A percentile compares a stretch with the other conserved stretches of the same genome.
Conservation (phyloP, 2,329 filamentous ascomycete genomes). For the Macrophomina tecta region DNA sequence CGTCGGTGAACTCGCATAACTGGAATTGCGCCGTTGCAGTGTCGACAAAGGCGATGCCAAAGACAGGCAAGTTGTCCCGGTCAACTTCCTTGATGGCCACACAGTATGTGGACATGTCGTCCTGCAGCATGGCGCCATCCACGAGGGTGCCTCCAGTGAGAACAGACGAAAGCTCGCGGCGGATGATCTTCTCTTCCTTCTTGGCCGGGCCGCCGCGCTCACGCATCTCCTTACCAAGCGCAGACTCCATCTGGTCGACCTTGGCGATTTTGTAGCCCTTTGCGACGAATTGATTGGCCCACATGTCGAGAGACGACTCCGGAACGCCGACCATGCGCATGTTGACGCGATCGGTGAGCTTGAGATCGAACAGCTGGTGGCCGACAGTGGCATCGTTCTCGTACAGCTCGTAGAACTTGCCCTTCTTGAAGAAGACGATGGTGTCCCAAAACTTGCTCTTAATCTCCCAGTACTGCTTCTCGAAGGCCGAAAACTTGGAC, state of each 20-base stretch:
- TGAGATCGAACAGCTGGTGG: constrained; percentile 95
- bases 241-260: constrained; percentile 96
- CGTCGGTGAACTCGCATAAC: constrained; percentile 89
- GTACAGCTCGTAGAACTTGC: constrained; percentile 98
- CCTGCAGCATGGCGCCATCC: constrained; percentile 94
- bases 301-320: constrained; percentile 92
- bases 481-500: constrained; percentile 87
- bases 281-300: constrained; percentile 97
- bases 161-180: constrained; percentile 86
- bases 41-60: constrained; percentile 93
- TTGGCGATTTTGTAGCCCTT: constrained; percentile 97
- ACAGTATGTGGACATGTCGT: constrained; percentile 97
- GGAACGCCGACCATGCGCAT: constrained; percentile 99
- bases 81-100: constrained; percentile 82
- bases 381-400: constrained; percentile 97
- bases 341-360: constrained; percentile 96
- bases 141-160: constrained; percentile 92
- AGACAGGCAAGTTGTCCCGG: constrained; percentile 75
- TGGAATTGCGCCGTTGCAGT: constrained; percentile 96
- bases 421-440: constrained; percentile 99
- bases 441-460: constrained; percentile 98
- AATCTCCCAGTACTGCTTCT: constrained; percentile 99
- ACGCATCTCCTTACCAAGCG: constrained; percentile 97
- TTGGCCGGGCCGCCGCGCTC: constrained; percentile 75
- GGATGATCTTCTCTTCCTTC: constrained; percentile 92